Conservation (phyloP, 2,329 filamentous ascomycete genomes). For the Venturiaceae sp. region DNA sequence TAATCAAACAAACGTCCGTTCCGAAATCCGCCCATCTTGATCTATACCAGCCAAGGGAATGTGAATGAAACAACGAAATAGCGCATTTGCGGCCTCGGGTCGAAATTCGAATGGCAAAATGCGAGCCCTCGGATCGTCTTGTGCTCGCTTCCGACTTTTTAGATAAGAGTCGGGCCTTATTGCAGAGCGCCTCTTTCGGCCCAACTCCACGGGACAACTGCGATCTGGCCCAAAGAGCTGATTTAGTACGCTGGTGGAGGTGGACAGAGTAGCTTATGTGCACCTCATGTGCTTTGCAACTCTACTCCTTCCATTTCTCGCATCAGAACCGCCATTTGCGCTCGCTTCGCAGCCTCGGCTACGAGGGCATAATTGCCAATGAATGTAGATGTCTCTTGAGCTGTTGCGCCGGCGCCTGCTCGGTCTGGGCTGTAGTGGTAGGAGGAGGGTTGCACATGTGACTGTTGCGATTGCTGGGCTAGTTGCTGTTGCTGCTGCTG, state of each 20-base stretch:
- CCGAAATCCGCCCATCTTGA: neutral
- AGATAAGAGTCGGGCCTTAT: neutral
- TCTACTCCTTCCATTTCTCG: slow-evolving; percentile 72
- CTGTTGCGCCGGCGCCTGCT: slow-evolving; percentile 22
- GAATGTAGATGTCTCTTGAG: slow-evolving; percentile 46
- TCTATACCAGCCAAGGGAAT: neutral
- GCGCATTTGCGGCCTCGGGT: neutral
- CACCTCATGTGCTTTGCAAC: neutral
- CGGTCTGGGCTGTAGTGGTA: slow-evolving; percentile 20
- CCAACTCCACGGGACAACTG: neutral
- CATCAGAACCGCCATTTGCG: slow-evolving; percentile 82
- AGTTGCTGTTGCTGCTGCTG: slow-evolving; percentile 21
- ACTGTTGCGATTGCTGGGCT: slow-evolving; percentile 16
- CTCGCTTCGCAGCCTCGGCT: slow-evolving; percentile 86
- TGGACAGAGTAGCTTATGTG: neutral
- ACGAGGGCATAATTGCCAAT: slow-evolving; percentile 76
- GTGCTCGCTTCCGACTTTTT: neutral
- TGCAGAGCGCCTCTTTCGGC: neutral
- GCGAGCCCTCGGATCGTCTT: neutral
- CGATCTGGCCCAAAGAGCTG: neutral
- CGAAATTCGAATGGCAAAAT: neutral
- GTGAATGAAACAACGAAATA: neutral
- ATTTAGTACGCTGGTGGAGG: neutral
- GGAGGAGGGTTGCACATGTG: slow-evolving; percentile 15
- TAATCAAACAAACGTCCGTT: neutral